Percentiles rank a stretch among this genome's conserved stretches.
These are phyloP conservation scores for Ogataea philodendri DNA, from an alignment of 805 yeast species.

Conservation along the genomic window DNA sequence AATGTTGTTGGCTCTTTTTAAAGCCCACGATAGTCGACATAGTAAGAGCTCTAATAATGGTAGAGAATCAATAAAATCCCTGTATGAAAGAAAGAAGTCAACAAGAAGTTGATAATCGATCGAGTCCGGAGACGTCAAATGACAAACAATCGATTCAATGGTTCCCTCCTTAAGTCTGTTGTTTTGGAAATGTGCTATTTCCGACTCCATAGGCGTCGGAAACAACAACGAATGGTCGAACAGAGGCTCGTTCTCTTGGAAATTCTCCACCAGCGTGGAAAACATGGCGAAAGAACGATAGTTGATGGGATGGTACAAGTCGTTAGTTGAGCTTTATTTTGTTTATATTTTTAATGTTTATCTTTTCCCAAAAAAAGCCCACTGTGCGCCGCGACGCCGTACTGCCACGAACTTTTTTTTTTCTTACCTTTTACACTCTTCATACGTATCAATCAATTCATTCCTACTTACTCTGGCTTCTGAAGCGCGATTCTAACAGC, in stretches of 20 bases:
- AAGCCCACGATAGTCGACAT: constrained; percentile 70
- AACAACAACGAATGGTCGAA: constrained; percentile 33
- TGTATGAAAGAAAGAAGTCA: constrained; percentile 83
- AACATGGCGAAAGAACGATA: constrained; percentile 4
- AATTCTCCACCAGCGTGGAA: constrained; percentile 27
- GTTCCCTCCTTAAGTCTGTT: constrained; percentile 28
- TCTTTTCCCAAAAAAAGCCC: constrained; percentile 2
- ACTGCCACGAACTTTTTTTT: constrained; percentile 1
- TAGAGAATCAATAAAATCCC: constrained; percentile 62
- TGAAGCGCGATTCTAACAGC: constrained; percentile 56
- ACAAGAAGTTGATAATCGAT: constrained; percentile 76
- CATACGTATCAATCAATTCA: too few relatives aligned
- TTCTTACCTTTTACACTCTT: constrained; percentile 4
- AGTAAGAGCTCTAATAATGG: constrained; percentile 60
- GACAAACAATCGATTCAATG: constrained; percentile 47
- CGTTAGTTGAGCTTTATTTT: constrained; percentile 5
- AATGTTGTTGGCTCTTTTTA: constrained; percentile 4
- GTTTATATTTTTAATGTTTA: constrained; percentile 5
- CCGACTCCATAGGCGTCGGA: constrained; percentile 35
- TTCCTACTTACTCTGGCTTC: constrained; percentile 26
- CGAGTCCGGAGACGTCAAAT: constrained; percentile 66
- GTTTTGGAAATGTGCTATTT: constrained; percentile 29
- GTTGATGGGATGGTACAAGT: neutral
- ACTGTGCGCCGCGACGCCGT: neutral
- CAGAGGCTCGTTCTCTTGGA: constrained; percentile 34